Conservation (phyloP, 345 rosid genomes). For the Chamaenerion angustifolium region DNA sequence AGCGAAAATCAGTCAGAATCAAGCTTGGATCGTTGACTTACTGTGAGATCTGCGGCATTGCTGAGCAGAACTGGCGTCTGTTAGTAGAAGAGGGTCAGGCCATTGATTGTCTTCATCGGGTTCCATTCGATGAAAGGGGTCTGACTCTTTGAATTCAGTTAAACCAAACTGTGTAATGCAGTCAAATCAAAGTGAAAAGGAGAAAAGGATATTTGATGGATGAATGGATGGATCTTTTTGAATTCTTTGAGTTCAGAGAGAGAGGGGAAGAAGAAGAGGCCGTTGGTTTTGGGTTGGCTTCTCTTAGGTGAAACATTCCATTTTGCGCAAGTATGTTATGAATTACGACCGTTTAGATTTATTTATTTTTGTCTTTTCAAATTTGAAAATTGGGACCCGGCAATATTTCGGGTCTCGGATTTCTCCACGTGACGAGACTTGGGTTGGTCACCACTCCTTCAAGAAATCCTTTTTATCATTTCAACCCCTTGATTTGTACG, state of each 20-base stretch:
- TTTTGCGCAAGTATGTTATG: not conserved
- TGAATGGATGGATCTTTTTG: constrained; percentile 1
- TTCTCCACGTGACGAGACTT: not conserved
- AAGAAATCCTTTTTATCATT: too few relatives aligned
- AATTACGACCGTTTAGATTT: not conserved
- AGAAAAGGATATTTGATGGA: constrained; percentile 1
- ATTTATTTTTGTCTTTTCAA: constrained; percentile 4
- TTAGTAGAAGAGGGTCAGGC: constrained; percentile 35
- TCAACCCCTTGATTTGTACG: too few relatives aligned
- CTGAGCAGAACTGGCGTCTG: constrained; percentile 21
- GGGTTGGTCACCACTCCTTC: too few relatives aligned
- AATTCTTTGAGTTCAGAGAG: not conserved
- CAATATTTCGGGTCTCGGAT: not conserved
- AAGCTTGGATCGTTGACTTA: constrained; percentile 10
- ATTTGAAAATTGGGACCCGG: constrained; percentile 12
- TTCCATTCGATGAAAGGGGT: not conserved
- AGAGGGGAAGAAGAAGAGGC: not conserved
- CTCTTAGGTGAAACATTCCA: not conserved
- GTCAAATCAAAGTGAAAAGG: not conserved
- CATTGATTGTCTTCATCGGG: constrained; percentile 12
- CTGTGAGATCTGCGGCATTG: constrained; percentile 21
- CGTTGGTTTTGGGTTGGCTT: not conserved
- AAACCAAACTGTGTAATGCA: too few relatives aligned
- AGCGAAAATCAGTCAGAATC: constrained; percentile 2
- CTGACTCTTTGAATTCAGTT: constrained; percentile 1